Evolutionary conservation across 495 filamentous ascomycete genomes (phyloP).

Genomic region (Hypoxylon lienhwacheense): DNA sequence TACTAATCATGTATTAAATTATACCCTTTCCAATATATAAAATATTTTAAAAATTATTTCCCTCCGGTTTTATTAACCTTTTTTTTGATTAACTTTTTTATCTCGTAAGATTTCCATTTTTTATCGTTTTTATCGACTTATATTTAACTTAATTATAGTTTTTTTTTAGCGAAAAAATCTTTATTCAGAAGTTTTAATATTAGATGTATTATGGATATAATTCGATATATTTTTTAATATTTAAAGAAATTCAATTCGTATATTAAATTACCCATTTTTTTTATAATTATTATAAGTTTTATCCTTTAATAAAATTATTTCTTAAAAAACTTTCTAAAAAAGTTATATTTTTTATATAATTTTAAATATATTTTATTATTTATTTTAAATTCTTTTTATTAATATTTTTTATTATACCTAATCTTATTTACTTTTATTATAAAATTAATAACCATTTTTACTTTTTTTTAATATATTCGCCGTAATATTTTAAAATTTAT

Average conservation of each 20-base stretch:
- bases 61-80: no score
- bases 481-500: not conserved
- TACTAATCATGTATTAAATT: not conserved
- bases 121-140: no score
- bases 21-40: not conserved
- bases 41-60: not conserved
- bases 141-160: no score
- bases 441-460: not conserved
- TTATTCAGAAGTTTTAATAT: not conserved
- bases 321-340: not conserved
- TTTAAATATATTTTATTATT: not conserved
- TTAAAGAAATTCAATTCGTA: not conserved
- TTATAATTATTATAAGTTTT: not conserved
- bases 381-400: not conserved
- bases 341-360: slow-evolving; percentile 3
- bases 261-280: not conserved
- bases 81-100: no score
- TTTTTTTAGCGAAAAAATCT: no score
- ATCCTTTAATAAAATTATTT: slow-evolving; percentile 4
- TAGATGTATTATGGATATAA: not conserved
- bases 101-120: no score
- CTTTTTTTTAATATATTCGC: not conserved
- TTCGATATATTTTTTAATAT: not conserved
- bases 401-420: not conserved
- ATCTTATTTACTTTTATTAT: not conserved